A percentile compares a stretch with the other conserved stretches of the same genome.
Evolutionary conservation across 2,329 filamentous ascomycete genomes (phyloP).

Genomic region (Epichloe coenophiala): DNA sequence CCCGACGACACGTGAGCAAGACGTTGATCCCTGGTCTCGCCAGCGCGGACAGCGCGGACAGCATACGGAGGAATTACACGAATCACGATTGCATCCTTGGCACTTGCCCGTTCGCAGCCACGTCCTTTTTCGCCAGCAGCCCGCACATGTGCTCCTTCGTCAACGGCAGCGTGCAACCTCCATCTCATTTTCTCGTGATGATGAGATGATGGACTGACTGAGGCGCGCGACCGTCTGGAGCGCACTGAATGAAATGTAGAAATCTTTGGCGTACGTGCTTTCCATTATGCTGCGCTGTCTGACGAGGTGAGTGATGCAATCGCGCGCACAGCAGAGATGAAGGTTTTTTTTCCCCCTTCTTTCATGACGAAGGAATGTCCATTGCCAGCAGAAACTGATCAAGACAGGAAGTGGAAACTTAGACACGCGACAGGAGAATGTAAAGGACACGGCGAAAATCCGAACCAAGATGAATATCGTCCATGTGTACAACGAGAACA

Average conservation of each 20-base stretch:
- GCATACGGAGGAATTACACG: background rate
- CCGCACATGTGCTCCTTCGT: constrained; percentile 34
- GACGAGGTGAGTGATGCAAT: background rate
- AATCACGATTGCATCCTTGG: constrained; percentile 31
- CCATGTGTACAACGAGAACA: too few relatives aligned
- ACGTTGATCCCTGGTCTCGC: constrained; percentile 12
- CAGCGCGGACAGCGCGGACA: too few relatives aligned
- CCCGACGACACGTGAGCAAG: constrained; percentile 19
- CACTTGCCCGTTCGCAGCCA: too few relatives aligned
- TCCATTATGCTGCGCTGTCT: constrained; percentile 20
- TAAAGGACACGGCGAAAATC: too few relatives aligned
- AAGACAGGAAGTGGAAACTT: too few relatives aligned
- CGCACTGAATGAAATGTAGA: constrained; percentile 28
- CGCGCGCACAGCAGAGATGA: too few relatives aligned
- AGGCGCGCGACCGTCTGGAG: constrained; percentile 32
- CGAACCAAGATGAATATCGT: too few relatives aligned
- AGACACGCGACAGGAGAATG: too few relatives aligned
- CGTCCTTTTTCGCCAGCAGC: constrained; percentile 17
- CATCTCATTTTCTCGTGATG: constrained; percentile 2
- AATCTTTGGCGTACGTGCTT: constrained; percentile 27
- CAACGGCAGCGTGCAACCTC: constrained; percentile 18
- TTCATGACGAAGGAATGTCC: too few relatives aligned
- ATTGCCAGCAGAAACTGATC: too few relatives aligned
- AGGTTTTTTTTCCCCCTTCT: too few relatives aligned
- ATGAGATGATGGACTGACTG: constrained; percentile 33